Evolutionary conservation across 1,284 basidiomycete genomes (phyloP).

Genomic region (Irpex sp.): DNA sequence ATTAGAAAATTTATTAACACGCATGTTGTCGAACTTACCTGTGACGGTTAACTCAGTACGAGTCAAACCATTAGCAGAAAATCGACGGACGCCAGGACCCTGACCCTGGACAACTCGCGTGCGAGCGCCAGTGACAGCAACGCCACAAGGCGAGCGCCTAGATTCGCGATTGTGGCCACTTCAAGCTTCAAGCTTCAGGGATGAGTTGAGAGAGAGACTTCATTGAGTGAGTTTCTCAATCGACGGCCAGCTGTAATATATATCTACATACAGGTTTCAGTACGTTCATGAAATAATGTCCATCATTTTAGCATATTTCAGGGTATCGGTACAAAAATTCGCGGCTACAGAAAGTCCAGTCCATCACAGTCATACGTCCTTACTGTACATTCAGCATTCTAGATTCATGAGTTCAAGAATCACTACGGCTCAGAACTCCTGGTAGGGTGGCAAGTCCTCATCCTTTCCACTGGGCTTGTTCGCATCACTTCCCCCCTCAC

Average conservation of each 20-base stretch:
- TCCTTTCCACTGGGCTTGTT: slow-evolving; percentile 12
- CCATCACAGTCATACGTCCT: background rate
- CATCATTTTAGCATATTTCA: no score
- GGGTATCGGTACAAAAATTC: background rate
- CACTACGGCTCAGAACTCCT: slow-evolving; percentile 40
- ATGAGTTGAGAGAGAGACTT: no score
- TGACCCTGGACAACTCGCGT: no score
- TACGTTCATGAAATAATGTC: background rate
- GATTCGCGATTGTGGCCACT: background rate
- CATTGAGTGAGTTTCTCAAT: no score
- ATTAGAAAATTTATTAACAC: no score
- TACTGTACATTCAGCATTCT: background rate
- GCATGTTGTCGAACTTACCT: no score
- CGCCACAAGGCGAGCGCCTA: background rate
- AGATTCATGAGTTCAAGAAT: background rate
- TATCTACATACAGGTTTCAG: background rate
- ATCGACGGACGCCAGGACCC: no score
- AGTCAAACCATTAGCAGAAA: no score
- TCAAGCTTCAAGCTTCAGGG: background rate
- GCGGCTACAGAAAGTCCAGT: background rate
- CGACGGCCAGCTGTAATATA: background rate
- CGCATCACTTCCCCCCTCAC: slow-evolving; percentile 18
- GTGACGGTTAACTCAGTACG: no score
- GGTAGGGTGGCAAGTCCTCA: slow-evolving; percentile 57
- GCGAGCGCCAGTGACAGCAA: background rate